phyloP scores from a whole-genome alignment of 1,139 yeast species.

The Eremothecium coryli region DNA sequence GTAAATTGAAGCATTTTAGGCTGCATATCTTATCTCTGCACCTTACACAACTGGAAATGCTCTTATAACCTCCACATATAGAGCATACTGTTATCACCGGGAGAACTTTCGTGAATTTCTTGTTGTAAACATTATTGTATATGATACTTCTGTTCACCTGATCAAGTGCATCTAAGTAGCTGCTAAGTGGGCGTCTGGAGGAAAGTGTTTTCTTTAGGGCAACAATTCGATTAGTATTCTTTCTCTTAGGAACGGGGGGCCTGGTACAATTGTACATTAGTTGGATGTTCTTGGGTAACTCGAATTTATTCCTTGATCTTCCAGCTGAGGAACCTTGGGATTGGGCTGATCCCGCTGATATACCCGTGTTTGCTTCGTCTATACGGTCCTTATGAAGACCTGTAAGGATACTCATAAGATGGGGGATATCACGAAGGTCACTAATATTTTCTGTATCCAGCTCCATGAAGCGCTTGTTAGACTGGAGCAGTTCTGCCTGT shows the following conservation, averaged over 20 bases:
- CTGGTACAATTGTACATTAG: constrained; percentile 29
- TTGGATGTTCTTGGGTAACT: constrained; percentile 24
- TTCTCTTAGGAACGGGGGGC: constrained; percentile 25
- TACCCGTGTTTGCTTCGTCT: constrained; percentile 17
- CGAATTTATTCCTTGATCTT: constrained; percentile 21
- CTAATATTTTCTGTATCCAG: constrained; percentile 27
- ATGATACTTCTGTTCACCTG: constrained; percentile 26
- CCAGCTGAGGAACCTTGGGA: constrained; percentile 9
- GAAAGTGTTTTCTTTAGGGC: constrained; percentile 26
- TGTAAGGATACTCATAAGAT: constrained; percentile 24
- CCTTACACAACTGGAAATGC: constrained; percentile 28
- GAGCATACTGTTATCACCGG: constrained; percentile 29
- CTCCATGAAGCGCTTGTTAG: constrained; percentile 28
- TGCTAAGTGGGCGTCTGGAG: constrained; percentile 25
- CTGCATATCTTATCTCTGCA: constrained; percentile 30
- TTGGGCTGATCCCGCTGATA: constrained; percentile 9
- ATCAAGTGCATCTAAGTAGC: constrained; percentile 28
- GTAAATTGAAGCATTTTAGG: constrained; percentile 25
- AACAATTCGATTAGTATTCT: constrained; percentile 26
- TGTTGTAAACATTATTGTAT: constrained; percentile 27
- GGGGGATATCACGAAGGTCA: constrained; percentile 25
- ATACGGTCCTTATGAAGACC: constrained; percentile 27
- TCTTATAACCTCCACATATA: constrained; percentile 28
- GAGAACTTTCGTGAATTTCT: constrained; percentile 27
- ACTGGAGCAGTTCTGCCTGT: constrained; percentile 25